These are phyloP conservation scores for Chalciporus piperatus DNA, from an alignment of 768 basidiomycete species.

Conservation along the genomic window DNA sequence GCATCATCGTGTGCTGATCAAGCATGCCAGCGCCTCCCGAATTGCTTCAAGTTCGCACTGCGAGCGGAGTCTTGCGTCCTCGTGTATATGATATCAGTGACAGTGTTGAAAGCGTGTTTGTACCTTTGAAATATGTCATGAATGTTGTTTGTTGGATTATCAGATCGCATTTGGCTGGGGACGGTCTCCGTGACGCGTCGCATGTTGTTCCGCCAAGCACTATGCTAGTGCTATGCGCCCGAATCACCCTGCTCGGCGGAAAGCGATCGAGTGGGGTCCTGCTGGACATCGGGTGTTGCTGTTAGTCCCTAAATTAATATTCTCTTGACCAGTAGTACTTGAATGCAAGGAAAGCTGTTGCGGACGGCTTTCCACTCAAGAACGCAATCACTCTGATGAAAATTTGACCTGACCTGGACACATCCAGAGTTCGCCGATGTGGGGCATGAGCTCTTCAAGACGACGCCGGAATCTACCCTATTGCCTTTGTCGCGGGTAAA, in stretches of 20 bases:
- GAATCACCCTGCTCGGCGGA: slow-evolving; percentile 34
- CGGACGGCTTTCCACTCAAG: slow-evolving; percentile 42
- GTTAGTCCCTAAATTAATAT: slow-evolving; percentile 25
- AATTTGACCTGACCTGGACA: not conserved
- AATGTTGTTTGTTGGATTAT: too few relatives aligned
- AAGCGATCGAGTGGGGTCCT: slow-evolving; percentile 37
- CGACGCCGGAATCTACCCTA: slow-evolving; percentile 51
- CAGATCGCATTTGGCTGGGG: too few relatives aligned
- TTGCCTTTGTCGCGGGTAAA: slow-evolving; percentile 54
- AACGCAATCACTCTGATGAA: slow-evolving; percentile 14
- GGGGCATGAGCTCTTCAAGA: slow-evolving; percentile 60
- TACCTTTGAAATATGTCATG: too few relatives aligned
- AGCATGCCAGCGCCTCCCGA: too few relatives aligned
- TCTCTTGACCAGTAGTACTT: slow-evolving; percentile 16
- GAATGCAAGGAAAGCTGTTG: slow-evolving; percentile 39
- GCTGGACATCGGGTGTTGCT: slow-evolving; percentile 46
- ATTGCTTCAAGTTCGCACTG: too few relatives aligned
- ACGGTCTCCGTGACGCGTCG: too few relatives aligned
- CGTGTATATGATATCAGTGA: too few relatives aligned
- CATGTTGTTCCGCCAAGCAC: too few relatives aligned
- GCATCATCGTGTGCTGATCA: too few relatives aligned
- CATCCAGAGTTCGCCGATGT: slow-evolving; percentile 51
- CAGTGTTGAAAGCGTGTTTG: too few relatives aligned
- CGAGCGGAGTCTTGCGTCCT: too few relatives aligned
- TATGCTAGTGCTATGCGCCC: too few relatives aligned